A percentile compares a stretch with the other conserved stretches of the same genome.
These are phyloP conservation scores for Globisporangium paroecandrum DNA, from an alignment of 352 stramenopile genomes.

Conservation along the genomic window DNA sequence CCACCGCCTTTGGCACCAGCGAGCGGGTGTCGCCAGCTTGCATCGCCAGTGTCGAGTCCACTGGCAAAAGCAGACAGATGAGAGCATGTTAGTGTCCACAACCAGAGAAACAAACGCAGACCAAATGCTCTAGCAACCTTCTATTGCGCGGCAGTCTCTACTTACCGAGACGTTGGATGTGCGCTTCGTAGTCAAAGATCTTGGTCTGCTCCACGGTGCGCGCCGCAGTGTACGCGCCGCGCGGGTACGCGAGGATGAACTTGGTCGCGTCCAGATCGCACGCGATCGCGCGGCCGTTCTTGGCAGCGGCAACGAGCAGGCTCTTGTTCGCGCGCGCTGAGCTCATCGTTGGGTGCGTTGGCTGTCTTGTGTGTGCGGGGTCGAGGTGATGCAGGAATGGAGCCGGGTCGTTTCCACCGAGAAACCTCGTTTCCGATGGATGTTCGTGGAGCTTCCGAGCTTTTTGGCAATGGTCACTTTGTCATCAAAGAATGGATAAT, in stretches of 20 bases:
- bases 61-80: slow-evolving; percentile 21
- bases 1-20: slow-evolving; percentile 26
- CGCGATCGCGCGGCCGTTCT: slow-evolving; percentile 66
- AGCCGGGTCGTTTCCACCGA: background rate
- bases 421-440: too few relatives aligned
- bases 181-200: slow-evolving; percentile 79
- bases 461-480: too few relatives aligned
- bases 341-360: background rate
- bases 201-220: slow-evolving; percentile 69
- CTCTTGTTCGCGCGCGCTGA: slow-evolving; percentile 13
- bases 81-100: background rate
- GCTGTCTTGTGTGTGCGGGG: background rate
- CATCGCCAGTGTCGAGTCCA: slow-evolving; percentile 73
- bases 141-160: background rate
- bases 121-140: background rate
- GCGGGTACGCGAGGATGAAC: slow-evolving; percentile 61
- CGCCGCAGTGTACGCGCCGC: slow-evolving; percentile 70
- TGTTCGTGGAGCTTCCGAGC: too few relatives aligned
- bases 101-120: background rate
- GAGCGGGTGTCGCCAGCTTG: slow-evolving; percentile 17
- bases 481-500: too few relatives aligned
- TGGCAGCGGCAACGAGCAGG: slow-evolving; percentile 48
- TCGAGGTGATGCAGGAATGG: background rate
- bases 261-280: slow-evolving; percentile 61
- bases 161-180: slow-evolving; percentile 72